phyloP scores from a whole-genome alignment of 352 stramenopile species.

The Phytophthora sp. region DNA sequence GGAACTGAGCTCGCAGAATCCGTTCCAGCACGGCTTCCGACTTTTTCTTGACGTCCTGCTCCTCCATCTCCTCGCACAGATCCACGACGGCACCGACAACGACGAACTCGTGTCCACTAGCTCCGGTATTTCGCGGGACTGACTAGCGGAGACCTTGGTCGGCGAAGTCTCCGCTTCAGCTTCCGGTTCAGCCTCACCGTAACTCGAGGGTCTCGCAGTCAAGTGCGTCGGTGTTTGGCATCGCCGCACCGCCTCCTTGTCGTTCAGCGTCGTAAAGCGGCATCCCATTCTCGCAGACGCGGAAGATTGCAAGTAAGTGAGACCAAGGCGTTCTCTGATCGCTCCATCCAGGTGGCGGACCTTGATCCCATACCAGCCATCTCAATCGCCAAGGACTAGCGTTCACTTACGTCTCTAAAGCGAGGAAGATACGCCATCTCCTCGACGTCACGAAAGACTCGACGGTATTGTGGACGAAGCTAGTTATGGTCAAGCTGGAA shows the following conservation, averaged over 20 bases:
- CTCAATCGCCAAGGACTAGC: too few species aligned
- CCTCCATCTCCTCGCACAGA: conserved; percentile 14
- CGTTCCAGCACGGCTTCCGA: conserved; percentile 16
- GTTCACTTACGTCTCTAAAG: too few species aligned
- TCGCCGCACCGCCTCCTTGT: neutral
- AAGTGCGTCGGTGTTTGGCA: neutral
- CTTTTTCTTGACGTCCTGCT: conserved; percentile 6
- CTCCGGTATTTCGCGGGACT: too few species aligned
- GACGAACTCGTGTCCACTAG: neutral
- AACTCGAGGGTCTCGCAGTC: conserved; percentile 8
- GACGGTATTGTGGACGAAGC: too few species aligned
- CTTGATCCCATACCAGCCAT: too few species aligned
- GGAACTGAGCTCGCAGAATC: conserved; percentile 17
- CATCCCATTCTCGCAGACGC: conserved; percentile 17
- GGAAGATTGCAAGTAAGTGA: neutral
- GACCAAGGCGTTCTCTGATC: neutral
- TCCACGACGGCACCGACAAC: conserved; percentile 16
- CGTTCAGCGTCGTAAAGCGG: neutral
- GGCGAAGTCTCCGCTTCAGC: too few species aligned
- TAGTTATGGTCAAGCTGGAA: too few species aligned
- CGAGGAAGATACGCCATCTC: too few species aligned
- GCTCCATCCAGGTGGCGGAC: too few species aligned
- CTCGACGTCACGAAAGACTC: too few species aligned
- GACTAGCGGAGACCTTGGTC: too few species aligned
- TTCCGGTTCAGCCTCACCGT: conserved; percentile 3